Evolutionary conservation across 106 monocot species (phyloP).

Genomic region (Narthecium ossifragum): DNA sequence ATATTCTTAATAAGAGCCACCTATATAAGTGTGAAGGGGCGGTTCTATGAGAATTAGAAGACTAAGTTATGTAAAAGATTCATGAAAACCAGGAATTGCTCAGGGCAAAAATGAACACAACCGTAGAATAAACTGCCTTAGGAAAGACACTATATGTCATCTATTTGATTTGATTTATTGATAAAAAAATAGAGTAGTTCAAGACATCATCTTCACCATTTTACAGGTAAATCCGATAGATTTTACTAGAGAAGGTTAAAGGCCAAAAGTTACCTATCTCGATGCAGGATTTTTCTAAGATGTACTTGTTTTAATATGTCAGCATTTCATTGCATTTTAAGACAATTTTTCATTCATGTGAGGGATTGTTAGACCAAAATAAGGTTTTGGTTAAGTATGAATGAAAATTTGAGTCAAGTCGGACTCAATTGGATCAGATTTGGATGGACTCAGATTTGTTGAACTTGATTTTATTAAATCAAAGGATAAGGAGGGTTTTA

Average conservation of each 20-base stretch:
- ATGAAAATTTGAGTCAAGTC: no score
- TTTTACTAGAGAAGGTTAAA: constrained; percentile 4
- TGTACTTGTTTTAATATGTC: neutral
- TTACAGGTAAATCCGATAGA: neutral
- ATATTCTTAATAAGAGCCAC: neutral
- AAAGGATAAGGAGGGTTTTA: no score
- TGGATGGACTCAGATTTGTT: no score
- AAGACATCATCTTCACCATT: neutral
- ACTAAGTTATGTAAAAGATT: neutral
- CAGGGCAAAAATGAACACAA: constrained; percentile 4
- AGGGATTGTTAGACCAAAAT: neutral
- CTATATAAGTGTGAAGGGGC: constrained; percentile 3
- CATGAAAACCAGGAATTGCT: neutral
- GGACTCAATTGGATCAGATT: no score
- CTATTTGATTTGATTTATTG: neutral
- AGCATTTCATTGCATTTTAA: neutral
- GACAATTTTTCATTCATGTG: neutral
- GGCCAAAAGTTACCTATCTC: neutral
- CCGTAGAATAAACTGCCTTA: neutral
- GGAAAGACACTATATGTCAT: neutral
- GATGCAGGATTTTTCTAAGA: neutral
- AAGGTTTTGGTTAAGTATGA: no score
- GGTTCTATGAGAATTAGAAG: neutral
- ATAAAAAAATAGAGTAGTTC: neutral
- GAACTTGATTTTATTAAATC: no score